Conservation (phyloP, 2,329 filamentous ascomycete genomes). For the Neoascochyta sp. region DNA sequence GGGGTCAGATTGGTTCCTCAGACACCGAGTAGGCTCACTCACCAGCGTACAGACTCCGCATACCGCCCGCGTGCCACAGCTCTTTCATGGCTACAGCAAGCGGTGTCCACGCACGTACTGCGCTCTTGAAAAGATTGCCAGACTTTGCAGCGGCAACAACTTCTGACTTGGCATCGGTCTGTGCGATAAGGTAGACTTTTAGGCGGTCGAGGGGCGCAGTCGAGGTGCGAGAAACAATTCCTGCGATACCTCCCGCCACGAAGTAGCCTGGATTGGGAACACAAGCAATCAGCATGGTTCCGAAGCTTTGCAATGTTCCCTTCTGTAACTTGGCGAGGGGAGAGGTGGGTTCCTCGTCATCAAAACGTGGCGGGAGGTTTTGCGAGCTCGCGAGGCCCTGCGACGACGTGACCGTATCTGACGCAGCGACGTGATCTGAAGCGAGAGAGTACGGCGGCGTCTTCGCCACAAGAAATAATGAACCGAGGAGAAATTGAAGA, state of each 20-base stretch:
- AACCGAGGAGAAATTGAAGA: constrained; percentile 72
- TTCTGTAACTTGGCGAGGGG: constrained; percentile 26
- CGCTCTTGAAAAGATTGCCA: constrained; percentile 62
- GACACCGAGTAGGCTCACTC: constrained; percentile 29
- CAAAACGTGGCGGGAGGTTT: constrained; percentile 37
- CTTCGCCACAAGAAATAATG: constrained; percentile 65
- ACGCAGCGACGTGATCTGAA: constrained; percentile 20
- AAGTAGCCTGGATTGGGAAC: constrained; percentile 95
- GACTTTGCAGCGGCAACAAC: constrained; percentile 65
- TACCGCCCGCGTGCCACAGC: constrained; percentile 79
- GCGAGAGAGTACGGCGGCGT: constrained; percentile 39
- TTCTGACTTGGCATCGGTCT: constrained; percentile 63
- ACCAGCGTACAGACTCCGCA: constrained; percentile 92
- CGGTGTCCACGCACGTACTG: constrained; percentile 64
- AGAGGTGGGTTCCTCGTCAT: constrained; percentile 23
- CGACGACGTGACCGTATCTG: constrained; percentile 27
- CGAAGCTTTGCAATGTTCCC: constrained; percentile 33
- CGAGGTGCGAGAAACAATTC: constrained; percentile 89
- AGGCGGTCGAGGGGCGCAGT: constrained; percentile 95
- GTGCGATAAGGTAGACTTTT: constrained; percentile 95
- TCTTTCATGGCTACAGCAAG: constrained; percentile 70
- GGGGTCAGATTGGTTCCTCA: constrained; percentile 6
- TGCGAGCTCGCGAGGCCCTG: constrained; percentile 23
- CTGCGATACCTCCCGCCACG: constrained; percentile 88
- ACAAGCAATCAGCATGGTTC: constrained; percentile 53